Conservation (phyloP, 768 basidiomycete species). For the Hericium erinaceus region DNA sequence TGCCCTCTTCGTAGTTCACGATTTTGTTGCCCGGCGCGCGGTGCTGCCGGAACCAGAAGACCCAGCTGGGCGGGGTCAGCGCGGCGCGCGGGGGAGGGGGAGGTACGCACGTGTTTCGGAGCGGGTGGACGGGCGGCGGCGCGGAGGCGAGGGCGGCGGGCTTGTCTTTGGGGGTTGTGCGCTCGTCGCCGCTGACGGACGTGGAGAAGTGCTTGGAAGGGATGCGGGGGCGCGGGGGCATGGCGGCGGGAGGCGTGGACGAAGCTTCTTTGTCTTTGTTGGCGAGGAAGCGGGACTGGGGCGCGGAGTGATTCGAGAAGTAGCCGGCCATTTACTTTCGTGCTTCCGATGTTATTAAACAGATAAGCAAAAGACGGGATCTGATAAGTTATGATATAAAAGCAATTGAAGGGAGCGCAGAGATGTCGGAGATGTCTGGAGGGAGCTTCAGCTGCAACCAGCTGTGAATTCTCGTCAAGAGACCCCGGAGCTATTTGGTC, state of each 20-base stretch:
- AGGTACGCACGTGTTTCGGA: slow-evolving; percentile 86
- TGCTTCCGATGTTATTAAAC: background rate
- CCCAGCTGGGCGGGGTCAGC: slow-evolving; percentile 46
- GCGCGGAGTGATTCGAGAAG: slow-evolving; percentile 74
- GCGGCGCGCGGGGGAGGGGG: slow-evolving; percentile 11
- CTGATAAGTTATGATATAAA: background rate
- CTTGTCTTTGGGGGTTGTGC: slow-evolving; percentile 30
- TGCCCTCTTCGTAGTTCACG: slow-evolving; percentile 88
- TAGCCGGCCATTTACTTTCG: slow-evolving; percentile 48
- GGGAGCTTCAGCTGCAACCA: too few species aligned
- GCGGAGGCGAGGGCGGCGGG: slow-evolving; percentile 26
- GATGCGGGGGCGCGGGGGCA: slow-evolving; percentile 32
- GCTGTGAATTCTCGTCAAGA: too few species aligned
- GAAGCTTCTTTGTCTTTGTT: slow-evolving; percentile 25
- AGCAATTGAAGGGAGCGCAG: background rate
- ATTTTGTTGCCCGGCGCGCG: slow-evolving; percentile 85
- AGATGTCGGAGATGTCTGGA: too few species aligned
- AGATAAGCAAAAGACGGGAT: background rate
- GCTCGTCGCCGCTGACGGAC: slow-evolving; percentile 35
- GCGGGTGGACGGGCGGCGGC: slow-evolving; percentile 47
- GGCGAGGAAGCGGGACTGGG: slow-evolving; percentile 56
- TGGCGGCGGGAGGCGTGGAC: slow-evolving; percentile 1
- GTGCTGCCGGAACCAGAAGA: slow-evolving; percentile 89
- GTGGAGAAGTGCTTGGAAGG: slow-evolving; percentile 75
- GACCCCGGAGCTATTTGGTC: too few species aligned